Conservation (phyloP, 805 yeast species). For the Myxozyma udenii region DNA sequence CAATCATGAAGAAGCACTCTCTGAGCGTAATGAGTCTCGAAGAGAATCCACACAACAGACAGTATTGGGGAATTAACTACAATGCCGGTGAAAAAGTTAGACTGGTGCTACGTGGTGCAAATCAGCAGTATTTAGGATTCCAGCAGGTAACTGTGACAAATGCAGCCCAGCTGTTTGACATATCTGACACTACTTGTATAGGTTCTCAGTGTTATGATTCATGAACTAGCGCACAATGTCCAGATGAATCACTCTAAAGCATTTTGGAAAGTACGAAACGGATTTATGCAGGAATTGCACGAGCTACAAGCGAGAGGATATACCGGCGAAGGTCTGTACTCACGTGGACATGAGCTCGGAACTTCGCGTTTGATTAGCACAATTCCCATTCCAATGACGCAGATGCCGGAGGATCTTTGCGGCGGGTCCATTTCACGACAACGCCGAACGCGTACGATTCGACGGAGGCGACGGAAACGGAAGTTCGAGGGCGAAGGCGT, state of each 20-base stretch:
- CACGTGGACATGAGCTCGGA: constrained; percentile 23
- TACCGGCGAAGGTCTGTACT: constrained; percentile 30
- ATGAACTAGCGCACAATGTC: constrained; percentile 30
- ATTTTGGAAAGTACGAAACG: constrained; percentile 27
- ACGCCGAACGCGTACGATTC: constrained; percentile 12
- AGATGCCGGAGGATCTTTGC: constrained; percentile 27
- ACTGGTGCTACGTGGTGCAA: constrained; percentile 28
- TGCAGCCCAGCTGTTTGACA: background rate
- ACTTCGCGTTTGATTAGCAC: constrained; percentile 16
- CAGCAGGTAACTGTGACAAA: constrained; percentile 9
- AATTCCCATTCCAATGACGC: constrained; percentile 14
- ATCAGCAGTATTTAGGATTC: constrained; percentile 19
- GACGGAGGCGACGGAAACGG: constrained; percentile 13
- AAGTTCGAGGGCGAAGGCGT: constrained; percentile 27
- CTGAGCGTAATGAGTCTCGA: constrained; percentile 27
- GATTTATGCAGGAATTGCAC: constrained; percentile 22
- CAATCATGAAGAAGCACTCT: constrained; percentile 28
- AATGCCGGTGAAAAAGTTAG: constrained; percentile 29
- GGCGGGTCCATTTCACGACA: constrained; percentile 26
- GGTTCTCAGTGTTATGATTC: constrained; percentile 30
- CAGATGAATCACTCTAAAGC: constrained; percentile 29
- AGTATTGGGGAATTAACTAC: constrained; percentile 31
- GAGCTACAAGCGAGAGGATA: constrained; percentile 25
- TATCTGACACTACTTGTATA: background rate
- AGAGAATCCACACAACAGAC: constrained; percentile 21